These are phyloP conservation scores for Lachnellula hyalina DNA, from an alignment of 2,329 filamentous ascomycete genomes.

Conservation along the genomic window DNA sequence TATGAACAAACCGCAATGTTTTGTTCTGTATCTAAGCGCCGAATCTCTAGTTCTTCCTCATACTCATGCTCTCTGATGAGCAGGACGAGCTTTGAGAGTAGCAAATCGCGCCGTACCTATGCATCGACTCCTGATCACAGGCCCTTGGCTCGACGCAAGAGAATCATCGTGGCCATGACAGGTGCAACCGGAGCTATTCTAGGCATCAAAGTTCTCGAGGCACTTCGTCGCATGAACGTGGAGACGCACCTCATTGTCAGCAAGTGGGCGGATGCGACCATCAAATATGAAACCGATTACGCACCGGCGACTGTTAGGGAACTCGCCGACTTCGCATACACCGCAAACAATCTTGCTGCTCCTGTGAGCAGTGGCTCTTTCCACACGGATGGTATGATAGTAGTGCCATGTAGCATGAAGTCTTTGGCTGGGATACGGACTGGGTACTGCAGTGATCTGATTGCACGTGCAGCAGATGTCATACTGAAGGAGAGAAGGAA, in stretches of 20 bases:
- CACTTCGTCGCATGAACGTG: slow-evolving; percentile 37
- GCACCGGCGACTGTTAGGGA: slow-evolving; percentile 33
- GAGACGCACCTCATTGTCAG: slow-evolving; percentile 45
- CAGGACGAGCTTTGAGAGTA: too few species aligned
- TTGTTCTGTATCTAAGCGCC: too few species aligned
- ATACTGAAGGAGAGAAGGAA: slow-evolving; percentile 39
- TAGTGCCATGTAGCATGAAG: slow-evolving; percentile 45
- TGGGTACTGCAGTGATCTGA: slow-evolving; percentile 41
- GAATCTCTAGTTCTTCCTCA: too few species aligned
- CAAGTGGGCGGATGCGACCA: slow-evolving; percentile 45
- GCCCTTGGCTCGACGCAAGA: slow-evolving; percentile 12
- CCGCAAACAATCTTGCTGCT: slow-evolving; percentile 39
- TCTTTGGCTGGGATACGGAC: slow-evolving; percentile 39
- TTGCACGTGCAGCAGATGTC: slow-evolving; percentile 41
- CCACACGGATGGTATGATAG: slow-evolving; percentile 41
- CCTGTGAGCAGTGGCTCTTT: slow-evolving; percentile 42
- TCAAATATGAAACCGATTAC: slow-evolving; percentile 43
- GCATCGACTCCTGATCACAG: too few species aligned
- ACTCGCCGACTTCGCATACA: slow-evolving; percentile 37
- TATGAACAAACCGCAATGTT: too few species aligned
- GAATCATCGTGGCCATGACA: slow-evolving; percentile 44
- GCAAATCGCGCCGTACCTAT: too few species aligned
- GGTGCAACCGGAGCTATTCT: slow-evolving; percentile 43
- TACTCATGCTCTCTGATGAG: too few species aligned
- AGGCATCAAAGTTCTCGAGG: slow-evolving; percentile 38